These are phyloP conservation scores for Blumeriella jaapii DNA, from an alignment of 2,329 filamentous ascomycete genomes.

Conservation along the genomic window DNA sequence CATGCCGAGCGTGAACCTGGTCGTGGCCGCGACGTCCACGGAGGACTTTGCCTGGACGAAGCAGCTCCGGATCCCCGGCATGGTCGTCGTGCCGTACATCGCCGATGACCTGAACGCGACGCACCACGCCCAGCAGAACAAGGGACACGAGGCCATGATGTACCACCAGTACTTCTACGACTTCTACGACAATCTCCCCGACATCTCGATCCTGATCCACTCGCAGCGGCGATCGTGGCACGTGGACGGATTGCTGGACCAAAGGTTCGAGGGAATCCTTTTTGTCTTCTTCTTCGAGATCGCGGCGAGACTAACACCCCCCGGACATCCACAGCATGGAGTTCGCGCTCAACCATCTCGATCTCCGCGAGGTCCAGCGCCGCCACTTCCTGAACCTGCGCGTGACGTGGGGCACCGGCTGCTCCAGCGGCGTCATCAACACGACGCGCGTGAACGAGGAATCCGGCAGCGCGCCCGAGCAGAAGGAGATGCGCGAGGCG, in stretches of 20 bases:
- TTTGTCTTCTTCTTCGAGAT: too few species aligned
- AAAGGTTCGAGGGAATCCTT: conserved; percentile 8
- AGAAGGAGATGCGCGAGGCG: conserved; percentile 16
- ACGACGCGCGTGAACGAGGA: conserved; percentile 13
- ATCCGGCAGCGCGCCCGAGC: conserved; percentile 7
- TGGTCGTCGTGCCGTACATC: conserved; percentile 17
- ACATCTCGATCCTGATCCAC: conserved; percentile 20
- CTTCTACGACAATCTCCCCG: conserved; percentile 40
- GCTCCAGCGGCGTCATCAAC: conserved; percentile 33
- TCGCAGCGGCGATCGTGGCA: conserved; percentile 36
- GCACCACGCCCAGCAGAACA: conserved; percentile 39
- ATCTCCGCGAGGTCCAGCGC: conserved; percentile 31
- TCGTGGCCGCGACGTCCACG: conserved; percentile 12
- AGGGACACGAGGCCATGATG: conserved; percentile 21
- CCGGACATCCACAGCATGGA: conserved; percentile 7
- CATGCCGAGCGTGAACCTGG: conserved; percentile 13
- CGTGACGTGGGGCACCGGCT: conserved; percentile 45
- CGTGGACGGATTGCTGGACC: conserved; percentile 16
- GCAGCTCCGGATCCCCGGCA: conserved; percentile 22
- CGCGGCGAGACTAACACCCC: neutral
- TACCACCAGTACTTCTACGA: conserved; percentile 46
- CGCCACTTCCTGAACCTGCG: conserved; percentile 49
- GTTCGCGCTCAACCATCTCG: conserved; percentile 17
- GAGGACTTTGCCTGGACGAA: conserved; percentile 16
- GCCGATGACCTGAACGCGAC: conserved; percentile 23